Conservation (phyloP, 352 stramenopile genomes). For the Globisporangium yorkense region DNA sequence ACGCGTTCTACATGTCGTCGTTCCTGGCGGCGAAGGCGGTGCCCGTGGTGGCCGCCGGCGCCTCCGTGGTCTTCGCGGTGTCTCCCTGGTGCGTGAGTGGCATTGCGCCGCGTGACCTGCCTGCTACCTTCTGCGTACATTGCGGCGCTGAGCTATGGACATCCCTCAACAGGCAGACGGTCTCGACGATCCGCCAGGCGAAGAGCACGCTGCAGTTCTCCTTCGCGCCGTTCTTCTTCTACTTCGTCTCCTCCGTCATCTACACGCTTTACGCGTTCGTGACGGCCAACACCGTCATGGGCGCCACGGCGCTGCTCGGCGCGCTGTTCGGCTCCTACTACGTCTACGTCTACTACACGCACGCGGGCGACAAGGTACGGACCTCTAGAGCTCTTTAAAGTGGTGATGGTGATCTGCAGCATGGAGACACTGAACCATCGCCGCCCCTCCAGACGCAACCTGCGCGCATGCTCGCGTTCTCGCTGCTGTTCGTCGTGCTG, state of each 20-base stretch:
- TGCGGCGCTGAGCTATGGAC: too few species aligned
- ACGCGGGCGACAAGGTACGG: slow-evolving; percentile 32
- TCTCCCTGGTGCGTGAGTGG: slow-evolving; percentile 40
- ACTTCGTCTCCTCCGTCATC: slow-evolving; percentile 78
- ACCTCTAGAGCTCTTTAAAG: not conserved
- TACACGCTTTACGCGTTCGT: slow-evolving; percentile 72
- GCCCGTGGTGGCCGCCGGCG: slow-evolving; percentile 48
- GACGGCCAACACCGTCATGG: slow-evolving; percentile 57
- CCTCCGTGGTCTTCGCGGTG: slow-evolving; percentile 62
- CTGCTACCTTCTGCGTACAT: not conserved
- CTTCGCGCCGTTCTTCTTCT: slow-evolving; percentile 83
- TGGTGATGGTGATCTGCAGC: too few species aligned
- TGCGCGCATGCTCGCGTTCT: slow-evolving; percentile 35
- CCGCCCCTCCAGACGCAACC: slow-evolving; percentile 18
- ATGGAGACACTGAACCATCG: not conserved
- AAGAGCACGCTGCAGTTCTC: slow-evolving; percentile 73
- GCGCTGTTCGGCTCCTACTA: slow-evolving; percentile 58
- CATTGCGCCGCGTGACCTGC: not conserved
- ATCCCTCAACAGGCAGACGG: slow-evolving; percentile 35
- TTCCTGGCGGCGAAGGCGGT: slow-evolving; percentile 61
- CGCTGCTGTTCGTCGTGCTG: slow-evolving; percentile 42
- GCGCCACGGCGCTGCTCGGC: slow-evolving; percentile 48
- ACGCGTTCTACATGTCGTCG: slow-evolving; percentile 63
- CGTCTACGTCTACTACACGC: slow-evolving; percentile 61
- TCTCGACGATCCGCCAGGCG: slow-evolving; percentile 51